Percentiles rank a stretch among this genome's conserved stretches.
Evolutionary conservation across 2,329 filamentous ascomycete genomes (phyloP).

Genomic region (Neophaeococcomyces aloes): DNA sequence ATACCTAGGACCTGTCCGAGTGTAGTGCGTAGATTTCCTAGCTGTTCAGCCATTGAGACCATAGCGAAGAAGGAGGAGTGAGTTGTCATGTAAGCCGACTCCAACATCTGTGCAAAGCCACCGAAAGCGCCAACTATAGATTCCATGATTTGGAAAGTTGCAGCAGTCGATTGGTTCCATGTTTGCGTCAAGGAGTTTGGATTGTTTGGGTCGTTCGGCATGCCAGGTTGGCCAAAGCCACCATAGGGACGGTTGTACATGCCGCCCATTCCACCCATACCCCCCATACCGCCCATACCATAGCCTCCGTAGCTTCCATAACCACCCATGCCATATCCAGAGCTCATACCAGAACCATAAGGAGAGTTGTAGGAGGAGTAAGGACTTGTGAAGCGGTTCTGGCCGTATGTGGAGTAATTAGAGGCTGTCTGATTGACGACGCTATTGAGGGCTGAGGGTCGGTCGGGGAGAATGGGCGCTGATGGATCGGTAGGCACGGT

Average conservation of each 20-base stretch:
- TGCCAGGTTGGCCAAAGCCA: conserved; percentile 35
- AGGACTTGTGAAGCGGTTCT: conserved; percentile 42
- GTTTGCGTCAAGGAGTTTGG: conserved; percentile 90
- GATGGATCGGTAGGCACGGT: conserved; percentile 44
- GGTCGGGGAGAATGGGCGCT: conserved; percentile 65
- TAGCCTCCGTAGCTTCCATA: conserved; percentile 16
- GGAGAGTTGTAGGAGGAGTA: conserved; percentile 32
- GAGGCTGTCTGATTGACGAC: conserved; percentile 82
- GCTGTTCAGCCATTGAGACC: conserved; percentile 96
- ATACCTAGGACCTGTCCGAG: conserved; percentile 89
- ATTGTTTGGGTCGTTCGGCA: conserved; percentile 62
- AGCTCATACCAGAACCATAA: conserved; percentile 42
- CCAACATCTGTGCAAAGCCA: conserved; percentile 96
- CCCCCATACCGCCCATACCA: conserved; percentile 32
- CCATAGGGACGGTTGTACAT: conserved; percentile 31
- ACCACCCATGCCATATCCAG: conserved; percentile 23
- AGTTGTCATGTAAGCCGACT: conserved; percentile 99
- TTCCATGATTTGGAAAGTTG: conserved; percentile 97
- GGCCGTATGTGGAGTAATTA: conserved; percentile 59
- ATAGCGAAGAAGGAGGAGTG: conserved; percentile 99
- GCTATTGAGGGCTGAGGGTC: conserved; percentile 65
- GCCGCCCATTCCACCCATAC: conserved; percentile 40
- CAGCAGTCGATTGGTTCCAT: conserved; percentile 88
- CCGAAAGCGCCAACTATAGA: conserved; percentile 94
- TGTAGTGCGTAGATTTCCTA: conserved; percentile 84